Evolutionary conservation across 495 filamentous ascomycete species (phyloP).

Genomic region (Aspergillus asperescens): DNA sequence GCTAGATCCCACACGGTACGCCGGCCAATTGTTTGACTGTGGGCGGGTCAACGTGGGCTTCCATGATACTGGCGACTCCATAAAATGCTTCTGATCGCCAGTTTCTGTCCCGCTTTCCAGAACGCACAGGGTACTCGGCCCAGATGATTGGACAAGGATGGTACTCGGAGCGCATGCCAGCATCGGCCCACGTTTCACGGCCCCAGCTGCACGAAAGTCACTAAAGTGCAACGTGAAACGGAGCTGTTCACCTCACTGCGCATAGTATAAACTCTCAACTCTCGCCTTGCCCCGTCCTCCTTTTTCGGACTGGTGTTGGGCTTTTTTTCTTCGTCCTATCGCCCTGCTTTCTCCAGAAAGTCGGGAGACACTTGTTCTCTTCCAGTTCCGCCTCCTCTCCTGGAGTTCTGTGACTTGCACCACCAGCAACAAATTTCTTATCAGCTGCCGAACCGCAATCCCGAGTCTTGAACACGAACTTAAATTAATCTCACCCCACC

Average conservation of each 20-base stretch:
- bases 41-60: not conserved
- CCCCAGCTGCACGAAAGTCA: too few relatives aligned
- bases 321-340: not conserved
- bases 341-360: not conserved
- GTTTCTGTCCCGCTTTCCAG: too few relatives aligned
- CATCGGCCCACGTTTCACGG: too few relatives aligned
- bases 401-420: not conserved
- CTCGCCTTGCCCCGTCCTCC: not conserved
- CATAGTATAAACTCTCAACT: conserved; percentile 1
- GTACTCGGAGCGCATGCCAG: not conserved
- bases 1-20: not conserved
- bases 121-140: too few relatives aligned
- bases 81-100: too few relatives aligned
- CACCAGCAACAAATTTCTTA: not conserved
- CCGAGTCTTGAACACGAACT: not conserved
- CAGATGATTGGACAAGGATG: too few relatives aligned
- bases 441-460: not conserved
- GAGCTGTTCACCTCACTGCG: too few relatives aligned
- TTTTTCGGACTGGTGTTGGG: not conserved
- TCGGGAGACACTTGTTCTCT: not conserved
- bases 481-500: not conserved
- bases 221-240: too few relatives aligned
- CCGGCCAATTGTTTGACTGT: not conserved
- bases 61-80: not conserved
- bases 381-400: not conserved